A percentile compares a stretch with the other conserved stretches of the same genome.
Evolutionary conservation across 257 asterid genomes (phyloP).

Genomic region (Solanum tarijense): DNA sequence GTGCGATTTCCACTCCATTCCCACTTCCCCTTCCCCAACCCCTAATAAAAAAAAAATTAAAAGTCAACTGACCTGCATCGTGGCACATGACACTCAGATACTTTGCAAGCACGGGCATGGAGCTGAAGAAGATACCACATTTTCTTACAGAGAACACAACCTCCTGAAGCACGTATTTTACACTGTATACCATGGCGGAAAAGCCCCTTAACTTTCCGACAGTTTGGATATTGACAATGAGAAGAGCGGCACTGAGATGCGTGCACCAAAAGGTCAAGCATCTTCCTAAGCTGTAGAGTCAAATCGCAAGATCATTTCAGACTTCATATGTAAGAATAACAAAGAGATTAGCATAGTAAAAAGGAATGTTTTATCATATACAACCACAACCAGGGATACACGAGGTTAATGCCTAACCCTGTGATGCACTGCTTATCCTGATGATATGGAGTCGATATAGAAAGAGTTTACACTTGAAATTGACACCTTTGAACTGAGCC

Average conservation of each 20-base stretch:
- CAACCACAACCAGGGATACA: neutral
- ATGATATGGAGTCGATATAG: neutral
- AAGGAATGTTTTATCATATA: neutral
- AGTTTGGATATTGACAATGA: constrained; percentile 74
- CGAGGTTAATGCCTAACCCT: neutral
- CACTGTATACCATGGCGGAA: constrained; percentile 89
- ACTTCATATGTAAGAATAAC: neutral
- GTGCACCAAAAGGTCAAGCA: constrained; percentile 85
- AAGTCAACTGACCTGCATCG: constrained; percentile 81
- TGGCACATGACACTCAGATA: constrained; percentile 80
- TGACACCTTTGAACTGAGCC: neutral
- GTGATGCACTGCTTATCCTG: neutral
- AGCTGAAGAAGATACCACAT: constrained; percentile 99
- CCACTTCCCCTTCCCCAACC: neutral
- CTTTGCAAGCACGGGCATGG: constrained; percentile 97
- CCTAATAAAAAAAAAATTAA: neutral
- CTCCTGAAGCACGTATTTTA: constrained; percentile 84
- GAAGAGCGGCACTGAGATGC: constrained; percentile 25
- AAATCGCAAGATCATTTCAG: constrained; percentile 11
- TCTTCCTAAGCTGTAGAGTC: constrained; percentile 60
- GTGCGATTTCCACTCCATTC: neutral
- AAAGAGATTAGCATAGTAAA: neutral
- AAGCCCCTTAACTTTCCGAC: constrained; percentile 96
- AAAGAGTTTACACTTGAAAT: neutral
- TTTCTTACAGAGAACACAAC: constrained; percentile 83